Evolutionary conservation across 2,329 filamentous ascomycete species (phyloP).

Genomic region (Botrytis fragariae): DNA sequence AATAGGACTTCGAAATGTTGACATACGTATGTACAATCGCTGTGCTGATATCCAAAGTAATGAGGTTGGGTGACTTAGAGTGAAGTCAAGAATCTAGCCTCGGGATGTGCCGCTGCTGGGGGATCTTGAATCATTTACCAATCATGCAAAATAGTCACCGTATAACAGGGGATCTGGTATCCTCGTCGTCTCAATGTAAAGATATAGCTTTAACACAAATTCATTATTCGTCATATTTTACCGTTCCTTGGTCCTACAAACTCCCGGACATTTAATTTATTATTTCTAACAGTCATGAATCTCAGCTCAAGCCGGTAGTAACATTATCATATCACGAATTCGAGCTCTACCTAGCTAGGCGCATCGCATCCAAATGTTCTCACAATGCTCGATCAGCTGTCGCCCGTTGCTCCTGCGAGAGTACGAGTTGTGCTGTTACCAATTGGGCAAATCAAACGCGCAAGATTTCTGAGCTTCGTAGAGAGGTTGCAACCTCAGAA

Average conservation of each 20-base stretch:
- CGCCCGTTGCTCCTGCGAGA: conserved; percentile 87
- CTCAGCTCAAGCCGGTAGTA: neutral
- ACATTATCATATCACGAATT: neutral
- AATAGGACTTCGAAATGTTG: no score
- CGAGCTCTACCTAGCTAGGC: conserved; percentile 26
- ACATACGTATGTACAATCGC: neutral
- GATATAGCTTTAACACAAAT: conserved; percentile 3
- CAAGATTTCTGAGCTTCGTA: conserved; percentile 76
- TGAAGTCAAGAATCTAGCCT: conserved; percentile 12
- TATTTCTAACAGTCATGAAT: conserved; percentile 7
- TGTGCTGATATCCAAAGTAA: neutral
- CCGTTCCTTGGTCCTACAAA: neutral
- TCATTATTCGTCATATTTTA: neutral
- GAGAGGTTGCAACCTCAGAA: conserved; percentile 74
- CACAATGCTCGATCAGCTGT: conserved; percentile 86
- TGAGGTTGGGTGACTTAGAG: neutral
- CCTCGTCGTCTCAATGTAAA: neutral
- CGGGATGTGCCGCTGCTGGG: neutral
- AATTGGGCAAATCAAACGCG: conserved; percentile 78
- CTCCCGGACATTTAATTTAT: conserved; percentile 13
- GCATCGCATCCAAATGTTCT: conserved; percentile 45
- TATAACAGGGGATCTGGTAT: conserved; percentile 21
- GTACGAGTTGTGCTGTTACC: conserved; percentile 85
- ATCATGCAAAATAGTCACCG: conserved; percentile 13
- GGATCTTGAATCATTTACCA: neutral